Evolutionary conservation across 2,329 filamentous ascomycete genomes (phyloP).

Genomic region (Epichloe hybrida): DNA sequence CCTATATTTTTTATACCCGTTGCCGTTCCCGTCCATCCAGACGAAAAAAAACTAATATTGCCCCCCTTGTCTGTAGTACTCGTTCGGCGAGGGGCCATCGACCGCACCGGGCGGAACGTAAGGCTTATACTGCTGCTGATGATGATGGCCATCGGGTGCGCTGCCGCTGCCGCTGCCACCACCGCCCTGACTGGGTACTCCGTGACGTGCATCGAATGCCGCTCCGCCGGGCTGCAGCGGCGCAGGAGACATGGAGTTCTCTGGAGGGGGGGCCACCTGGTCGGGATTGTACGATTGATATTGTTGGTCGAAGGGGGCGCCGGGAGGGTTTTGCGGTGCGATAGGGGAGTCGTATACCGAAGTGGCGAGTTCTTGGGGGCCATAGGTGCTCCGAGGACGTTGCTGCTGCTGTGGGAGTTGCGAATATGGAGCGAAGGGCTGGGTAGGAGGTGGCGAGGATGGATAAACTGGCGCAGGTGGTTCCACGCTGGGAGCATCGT

Average conservation of each 20-base stretch:
- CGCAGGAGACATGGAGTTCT: conserved; percentile 24
- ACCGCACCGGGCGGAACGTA: conserved; percentile 39
- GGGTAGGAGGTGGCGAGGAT: conserved; percentile 33
- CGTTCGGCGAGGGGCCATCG: conserved; percentile 37
- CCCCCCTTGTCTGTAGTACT: conserved; percentile 39
- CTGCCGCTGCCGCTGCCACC: background rate
- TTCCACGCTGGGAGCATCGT: conserved; percentile 34
- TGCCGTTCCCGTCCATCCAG: too few species aligned
- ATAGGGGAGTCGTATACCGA: conserved; percentile 66
- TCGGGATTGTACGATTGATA: conserved; percentile 29
- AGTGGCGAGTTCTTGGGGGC: conserved; percentile 65
- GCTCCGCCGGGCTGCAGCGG: conserved; percentile 31
- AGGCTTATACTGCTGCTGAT: conserved; percentile 42
- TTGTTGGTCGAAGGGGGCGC: conserved; percentile 17
- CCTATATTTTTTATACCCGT: too few species aligned
- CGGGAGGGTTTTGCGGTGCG: conserved; percentile 32
- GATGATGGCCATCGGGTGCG: background rate
- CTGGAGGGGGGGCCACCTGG: conserved; percentile 22
- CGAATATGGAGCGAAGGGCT: conserved; percentile 29
- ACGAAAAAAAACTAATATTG: background rate
- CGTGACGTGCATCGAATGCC: conserved; percentile 36
- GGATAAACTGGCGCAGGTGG: conserved; percentile 24
- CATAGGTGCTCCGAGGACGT: conserved; percentile 54
- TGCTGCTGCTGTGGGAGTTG: conserved; percentile 30
- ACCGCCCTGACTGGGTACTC: conserved; percentile 32